phyloP scores from a whole-genome alignment of 345 rosid genomes.

The Physaria fendleri region DNA sequence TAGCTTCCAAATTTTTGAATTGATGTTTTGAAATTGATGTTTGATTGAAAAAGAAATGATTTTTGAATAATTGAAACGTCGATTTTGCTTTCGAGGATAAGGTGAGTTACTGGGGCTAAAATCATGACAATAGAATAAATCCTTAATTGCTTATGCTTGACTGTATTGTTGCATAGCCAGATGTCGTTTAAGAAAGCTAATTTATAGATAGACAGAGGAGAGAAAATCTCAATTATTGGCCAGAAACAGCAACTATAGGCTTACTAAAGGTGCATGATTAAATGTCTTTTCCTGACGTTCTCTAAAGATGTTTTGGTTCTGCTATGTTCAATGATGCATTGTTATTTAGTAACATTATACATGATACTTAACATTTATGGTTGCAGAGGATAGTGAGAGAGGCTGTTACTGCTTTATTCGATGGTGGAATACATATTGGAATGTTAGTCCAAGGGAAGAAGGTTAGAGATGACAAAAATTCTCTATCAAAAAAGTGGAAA shows the following conservation, averaged over 20 bases:
- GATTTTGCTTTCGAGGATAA: slow-evolving; percentile 68
- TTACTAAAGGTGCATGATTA: slow-evolving; percentile 66
- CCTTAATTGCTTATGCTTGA: slow-evolving; percentile 3
- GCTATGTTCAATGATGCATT: neutral
- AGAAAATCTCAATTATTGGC: too few species aligned
- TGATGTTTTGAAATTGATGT: too few species aligned
- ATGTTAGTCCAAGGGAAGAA: slow-evolving; percentile 83
- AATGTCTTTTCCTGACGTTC: too few species aligned
- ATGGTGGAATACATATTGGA: slow-evolving; percentile 70
- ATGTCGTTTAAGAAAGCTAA: too few species aligned
- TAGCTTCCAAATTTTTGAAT: too few species aligned
- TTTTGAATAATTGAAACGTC: too few species aligned
- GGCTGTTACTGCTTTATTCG: slow-evolving; percentile 70
- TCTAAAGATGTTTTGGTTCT: neutral
- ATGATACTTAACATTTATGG: slow-evolving; percentile 8
- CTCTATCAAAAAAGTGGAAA: slow-evolving; percentile 64
- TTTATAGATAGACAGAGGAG: too few species aligned
- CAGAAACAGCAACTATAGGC: slow-evolving; percentile 76
- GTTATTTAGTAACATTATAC: neutral
- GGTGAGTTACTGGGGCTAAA: slow-evolving; percentile 37
- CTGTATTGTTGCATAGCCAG: slow-evolving; percentile 19
- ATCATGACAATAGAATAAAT: neutral
- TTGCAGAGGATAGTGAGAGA: slow-evolving; percentile 73
- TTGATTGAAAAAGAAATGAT: too few species aligned
- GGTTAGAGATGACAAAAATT: slow-evolving; percentile 75